Conservation (phyloP, 2,329 filamentous ascomycete genomes). For the Aspergillus ochraceus region DNA sequence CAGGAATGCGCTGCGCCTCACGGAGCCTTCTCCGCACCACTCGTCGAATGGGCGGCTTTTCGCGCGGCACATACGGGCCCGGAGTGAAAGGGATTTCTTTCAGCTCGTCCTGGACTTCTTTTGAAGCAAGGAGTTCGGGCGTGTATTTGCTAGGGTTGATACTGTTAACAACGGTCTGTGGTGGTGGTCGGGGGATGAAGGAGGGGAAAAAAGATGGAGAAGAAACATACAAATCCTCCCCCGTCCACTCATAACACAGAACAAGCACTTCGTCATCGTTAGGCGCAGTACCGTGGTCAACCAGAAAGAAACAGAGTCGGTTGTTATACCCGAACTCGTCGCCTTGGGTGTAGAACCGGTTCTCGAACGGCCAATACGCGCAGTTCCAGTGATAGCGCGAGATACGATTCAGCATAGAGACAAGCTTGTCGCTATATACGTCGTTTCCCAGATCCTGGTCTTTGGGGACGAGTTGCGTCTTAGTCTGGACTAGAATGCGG, state of each 20-base stretch:
- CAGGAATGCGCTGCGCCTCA: neutral
- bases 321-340: neutral
- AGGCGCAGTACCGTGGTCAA: neutral
- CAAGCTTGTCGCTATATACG: neutral
- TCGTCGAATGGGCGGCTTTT: neutral
- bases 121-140: neutral
- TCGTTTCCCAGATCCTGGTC: neutral
- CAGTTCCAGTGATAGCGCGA: neutral
- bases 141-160: neutral
- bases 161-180: neutral
- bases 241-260: neutral
- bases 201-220: too few species aligned
- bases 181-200: too few species aligned
- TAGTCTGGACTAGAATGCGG: neutral
- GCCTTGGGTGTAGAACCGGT: neutral
- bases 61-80: neutral
- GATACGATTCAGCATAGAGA: neutral
- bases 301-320: neutral
- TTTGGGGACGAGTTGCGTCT: neutral
- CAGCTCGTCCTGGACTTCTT: conserved; percentile 3
- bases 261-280: neutral
- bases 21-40: neutral
- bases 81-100: neutral
- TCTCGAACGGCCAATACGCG: too few species aligned
- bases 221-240: neutral